Evolutionary conservation across 805 yeast genomes (phyloP), one percentile per base, ranked within the genome.

Genomic region (Kockiozyma suomiensis): DNA sequence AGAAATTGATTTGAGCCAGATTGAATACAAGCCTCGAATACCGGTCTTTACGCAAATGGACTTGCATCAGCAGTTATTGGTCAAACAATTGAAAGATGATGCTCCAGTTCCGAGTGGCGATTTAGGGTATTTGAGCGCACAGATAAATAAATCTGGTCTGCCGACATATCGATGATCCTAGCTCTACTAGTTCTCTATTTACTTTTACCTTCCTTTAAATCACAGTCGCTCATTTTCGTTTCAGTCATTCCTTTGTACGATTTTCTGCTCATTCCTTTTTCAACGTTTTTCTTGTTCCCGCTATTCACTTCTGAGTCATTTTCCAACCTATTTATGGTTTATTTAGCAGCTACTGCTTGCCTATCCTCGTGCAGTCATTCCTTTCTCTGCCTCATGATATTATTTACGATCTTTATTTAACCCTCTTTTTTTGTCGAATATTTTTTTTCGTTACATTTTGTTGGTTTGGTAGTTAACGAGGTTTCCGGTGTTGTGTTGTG

Each of bases 31-130:
- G 26, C 51, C 52, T n/a, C 56, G 66, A 28, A 49, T 47, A 7
- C 61, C 66, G 25, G 64, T 60, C n/a, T 62, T 62, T 23, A 56
- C 46, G 8, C 59, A 59, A 19, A 62, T 62, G 61, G 60, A 51
- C 37, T 42, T 48, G 30, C 42, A 53, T 32, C 61, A 60, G 47
- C 52, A 43, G 26, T 23, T 50, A 17, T 30, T 62, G 13, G 40
- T 42, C 28, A 41, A 23, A 26, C 60, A 59, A 23, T 30, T 55
- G 28, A 57, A 57, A 23, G 55, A 42, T 3, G 46, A 47, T 33
- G 66, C 61, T 7, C 61, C 66, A 17, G 35, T 59, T 13, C 63
- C 63, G 12, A 53, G 59, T 19, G 59, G 51, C 30, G 66, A 62
- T 49, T 37, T 61, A 26, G 54, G 57, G 4, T 62, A 50, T 56